Conservation (phyloP, 805 yeast genomes). For the Yamadazyma sp. region DNA sequence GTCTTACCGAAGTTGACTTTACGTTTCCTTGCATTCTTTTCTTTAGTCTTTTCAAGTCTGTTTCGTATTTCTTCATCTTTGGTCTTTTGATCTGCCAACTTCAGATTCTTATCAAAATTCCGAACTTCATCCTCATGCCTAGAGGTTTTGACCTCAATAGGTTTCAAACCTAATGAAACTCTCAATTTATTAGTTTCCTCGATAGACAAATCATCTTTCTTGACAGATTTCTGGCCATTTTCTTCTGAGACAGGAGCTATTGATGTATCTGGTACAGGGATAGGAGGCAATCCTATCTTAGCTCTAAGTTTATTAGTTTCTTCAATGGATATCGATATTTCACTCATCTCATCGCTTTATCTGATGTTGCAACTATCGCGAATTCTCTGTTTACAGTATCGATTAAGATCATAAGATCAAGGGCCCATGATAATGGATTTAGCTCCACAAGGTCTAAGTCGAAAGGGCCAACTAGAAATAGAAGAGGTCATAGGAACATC, state of each 20-base stretch:
- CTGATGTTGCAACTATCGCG: conserved; percentile 1
- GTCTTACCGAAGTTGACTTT: conserved; percentile 20
- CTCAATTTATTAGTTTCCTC: conserved; percentile 59
- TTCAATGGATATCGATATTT: conserved; percentile 31
- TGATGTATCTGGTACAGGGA: conserved; percentile 17
- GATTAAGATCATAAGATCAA: neutral
- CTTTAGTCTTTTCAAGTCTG: conserved; percentile 18
- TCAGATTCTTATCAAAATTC: neutral
- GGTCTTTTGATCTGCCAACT: neutral
- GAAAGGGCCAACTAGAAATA: conserved; percentile 10
- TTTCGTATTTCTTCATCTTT: conserved; percentile 13
- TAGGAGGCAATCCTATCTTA: conserved; percentile 38
- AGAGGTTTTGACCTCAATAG: conserved; percentile 30
- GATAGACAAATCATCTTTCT: conserved; percentile 27
- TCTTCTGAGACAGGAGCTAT: conserved; percentile 1
- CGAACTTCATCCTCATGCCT: conserved; percentile 5
- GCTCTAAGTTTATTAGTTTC: conserved; percentile 43
- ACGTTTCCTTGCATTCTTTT: conserved; percentile 17
- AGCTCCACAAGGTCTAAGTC: neutral
- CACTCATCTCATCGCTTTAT: conserved; percentile 16
- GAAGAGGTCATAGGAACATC: conserved; percentile 43
- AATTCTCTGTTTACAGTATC: conserved; percentile 3
- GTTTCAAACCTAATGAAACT: conserved; percentile 49
- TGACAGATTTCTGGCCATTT: neutral
- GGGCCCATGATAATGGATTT: conserved; percentile 1